Evolutionary conservation across 2,329 filamentous ascomycete genomes (phyloP), one percentile per base, ranked within the genome.

Genomic region (Didymella pomorum): DNA sequence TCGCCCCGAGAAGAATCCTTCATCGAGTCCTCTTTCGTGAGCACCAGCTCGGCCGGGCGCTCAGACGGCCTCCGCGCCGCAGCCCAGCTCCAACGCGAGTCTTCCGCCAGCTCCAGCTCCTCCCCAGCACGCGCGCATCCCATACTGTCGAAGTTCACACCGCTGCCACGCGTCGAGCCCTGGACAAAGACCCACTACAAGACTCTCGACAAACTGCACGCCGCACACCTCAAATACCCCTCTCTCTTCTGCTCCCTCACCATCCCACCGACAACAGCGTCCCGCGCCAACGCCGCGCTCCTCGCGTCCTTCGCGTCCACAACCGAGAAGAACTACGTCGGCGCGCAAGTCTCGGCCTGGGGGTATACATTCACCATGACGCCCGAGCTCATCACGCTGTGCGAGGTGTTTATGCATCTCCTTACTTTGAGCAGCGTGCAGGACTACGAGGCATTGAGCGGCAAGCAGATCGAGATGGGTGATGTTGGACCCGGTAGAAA

Each of bases 141-240:
- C 0, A 62, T 71, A 6, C 63, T 69, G 9, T 43, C 62, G 14
- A 65, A 69, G 41, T 65, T 72, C 48, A 48, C 63, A 5, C 63
- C 65, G 8, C 66, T 79, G 0, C 77, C 77, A 8, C 71, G 69
- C 26, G 39, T 74, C 18, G 70, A 76, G 42, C 76, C 77, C 4
- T 79, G 76, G 74, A 78, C 76, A 31, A 73, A 73, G 37, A 77
- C 76, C 0, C 77, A 79, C 60, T 79, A 76, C 65, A 74, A 74
- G 25, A 67, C 68, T 4, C 71, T 79, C 33, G 75, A 79, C 59
- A 61, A 62, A 14, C 68, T 79, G 8, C 78, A 72, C 62, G 60
- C 70, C 23, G 62, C 66, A 18, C 71, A 74, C 60, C 70, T 73
- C 44, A 71, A 70, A 16, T 62, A 73, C 26, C 73, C 72, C 1